These are phyloP conservation scores for Erodium texanum DNA, from an alignment of 441 rosid species.

Conservation along the genomic window DNA sequence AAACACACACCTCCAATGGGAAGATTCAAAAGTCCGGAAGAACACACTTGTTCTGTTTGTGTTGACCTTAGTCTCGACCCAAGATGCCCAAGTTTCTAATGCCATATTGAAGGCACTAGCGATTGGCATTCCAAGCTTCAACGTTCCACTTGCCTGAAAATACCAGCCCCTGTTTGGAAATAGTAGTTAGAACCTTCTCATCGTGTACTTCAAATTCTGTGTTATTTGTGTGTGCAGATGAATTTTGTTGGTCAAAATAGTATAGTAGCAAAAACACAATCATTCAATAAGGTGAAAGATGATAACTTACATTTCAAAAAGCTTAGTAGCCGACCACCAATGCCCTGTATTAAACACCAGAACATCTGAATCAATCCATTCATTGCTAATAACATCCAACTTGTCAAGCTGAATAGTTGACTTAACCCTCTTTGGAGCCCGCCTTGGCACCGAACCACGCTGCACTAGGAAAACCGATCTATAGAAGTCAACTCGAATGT, in stretches of 20 bases:
- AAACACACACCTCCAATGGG: slow-evolving; percentile 38
- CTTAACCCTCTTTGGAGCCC: slow-evolving; percentile 59
- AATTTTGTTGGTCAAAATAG: background rate
- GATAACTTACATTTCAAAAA: slow-evolving; percentile 53
- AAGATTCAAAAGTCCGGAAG: slow-evolving; percentile 46
- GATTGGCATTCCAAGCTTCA: slow-evolving; percentile 52
- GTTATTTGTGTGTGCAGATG: background rate
- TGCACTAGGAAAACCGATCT: slow-evolving; percentile 57
- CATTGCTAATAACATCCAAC: slow-evolving; percentile 52
- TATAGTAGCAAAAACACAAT: too few species aligned
- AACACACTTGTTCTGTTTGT: slow-evolving; percentile 48
- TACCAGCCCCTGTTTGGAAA: slow-evolving; percentile 45
- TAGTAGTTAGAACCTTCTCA: slow-evolving; percentile 22
- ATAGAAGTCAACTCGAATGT: slow-evolving; percentile 51
- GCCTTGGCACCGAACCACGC: slow-evolving; percentile 40
- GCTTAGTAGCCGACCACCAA: slow-evolving; percentile 70
- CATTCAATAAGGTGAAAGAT: background rate
- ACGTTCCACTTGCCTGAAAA: slow-evolving; percentile 31
- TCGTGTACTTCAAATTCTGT: background rate
- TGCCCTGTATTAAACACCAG: slow-evolving; percentile 65
- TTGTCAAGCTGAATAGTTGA: slow-evolving; percentile 41
- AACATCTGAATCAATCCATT: slow-evolving; percentile 63
- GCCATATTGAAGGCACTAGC: slow-evolving; percentile 41
- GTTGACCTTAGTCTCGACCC: slow-evolving; percentile 48
- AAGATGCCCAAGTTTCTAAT: slow-evolving; percentile 53